Conservation (phyloP, 1,284 basidiomycete species). For the Clitocybe nebularis region DNA sequence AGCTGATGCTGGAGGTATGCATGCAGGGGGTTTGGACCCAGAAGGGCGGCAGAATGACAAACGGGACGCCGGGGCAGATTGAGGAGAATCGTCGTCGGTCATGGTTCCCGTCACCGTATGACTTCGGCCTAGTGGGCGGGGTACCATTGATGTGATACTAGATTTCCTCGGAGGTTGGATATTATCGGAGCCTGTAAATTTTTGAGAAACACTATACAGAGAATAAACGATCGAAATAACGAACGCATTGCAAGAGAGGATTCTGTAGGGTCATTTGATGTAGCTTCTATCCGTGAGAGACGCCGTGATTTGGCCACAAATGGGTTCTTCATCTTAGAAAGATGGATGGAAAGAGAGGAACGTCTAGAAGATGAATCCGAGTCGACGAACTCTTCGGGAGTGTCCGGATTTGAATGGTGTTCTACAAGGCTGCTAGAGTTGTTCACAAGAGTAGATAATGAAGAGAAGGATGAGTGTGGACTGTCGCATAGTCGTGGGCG, state of each 20-base stretch:
- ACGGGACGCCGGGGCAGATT: not conserved
- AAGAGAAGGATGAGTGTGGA: constrained; percentile 6
- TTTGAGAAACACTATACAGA: not conserved
- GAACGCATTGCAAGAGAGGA: constrained; percentile 5
- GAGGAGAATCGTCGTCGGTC: constrained; percentile 1
- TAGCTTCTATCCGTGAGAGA: constrained; percentile 4
- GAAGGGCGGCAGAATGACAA: constrained; percentile 12
- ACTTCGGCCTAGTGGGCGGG: no score
- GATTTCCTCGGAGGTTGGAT: constrained; percentile 18
- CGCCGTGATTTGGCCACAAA: constrained; percentile 15
- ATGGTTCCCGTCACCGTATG: no score
- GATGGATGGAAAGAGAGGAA: constrained; percentile 16
- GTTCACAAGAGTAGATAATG: constrained; percentile 9
- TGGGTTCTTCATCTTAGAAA: constrained; percentile 15
- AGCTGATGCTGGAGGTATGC: not conserved
- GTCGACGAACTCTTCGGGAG: constrained; percentile 20
- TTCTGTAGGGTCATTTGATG: constrained; percentile 1
- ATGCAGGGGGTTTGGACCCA: constrained; percentile 4
- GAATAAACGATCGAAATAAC: no score
- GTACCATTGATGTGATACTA: constrained; percentile 14
- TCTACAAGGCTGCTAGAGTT: not conserved
- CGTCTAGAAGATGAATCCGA: constrained; percentile 25
- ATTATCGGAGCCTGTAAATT: constrained; percentile 5
- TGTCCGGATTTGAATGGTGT: constrained; percentile 5
- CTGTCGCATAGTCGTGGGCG: constrained; percentile 10